Percentiles rank a stretch among this genome's conserved stretches.
These are phyloP conservation scores for Alternaria sp. DNA, from an alignment of 2,329 filamentous ascomycete species.

Conservation along the genomic window DNA sequence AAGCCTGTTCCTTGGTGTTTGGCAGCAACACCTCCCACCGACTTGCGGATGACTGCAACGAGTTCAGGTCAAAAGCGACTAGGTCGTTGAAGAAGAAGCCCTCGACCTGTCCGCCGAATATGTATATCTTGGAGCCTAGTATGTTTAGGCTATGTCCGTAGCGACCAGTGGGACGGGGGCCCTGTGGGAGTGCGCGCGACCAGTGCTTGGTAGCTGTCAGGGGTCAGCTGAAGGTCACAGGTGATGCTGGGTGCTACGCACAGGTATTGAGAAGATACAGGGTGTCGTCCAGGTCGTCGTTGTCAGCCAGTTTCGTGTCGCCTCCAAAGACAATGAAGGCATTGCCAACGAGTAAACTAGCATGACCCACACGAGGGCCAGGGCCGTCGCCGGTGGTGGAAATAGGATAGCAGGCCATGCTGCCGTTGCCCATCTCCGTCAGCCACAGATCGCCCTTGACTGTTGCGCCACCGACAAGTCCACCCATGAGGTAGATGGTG, in stretches of 20 bases:
- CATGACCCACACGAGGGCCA: constrained; percentile 91
- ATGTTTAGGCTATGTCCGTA: constrained; percentile 98
- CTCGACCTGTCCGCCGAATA: constrained; percentile 97
- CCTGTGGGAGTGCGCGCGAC: constrained; percentile 90
- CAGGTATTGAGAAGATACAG: constrained; percentile 97
- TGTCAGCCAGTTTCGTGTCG: constrained; percentile 96
- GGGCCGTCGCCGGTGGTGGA: constrained; percentile 92
- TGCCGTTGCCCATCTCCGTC: constrained; percentile 84
- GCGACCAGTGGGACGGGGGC: constrained; percentile 83
- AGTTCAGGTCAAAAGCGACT: constrained; percentile 93
- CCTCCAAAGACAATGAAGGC: constrained; percentile 99
- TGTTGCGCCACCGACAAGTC: constrained; percentile 90
- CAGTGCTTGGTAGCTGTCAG: constrained; percentile 89
- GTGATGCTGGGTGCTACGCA: constrained; percentile 60
- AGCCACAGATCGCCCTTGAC: constrained; percentile 98
- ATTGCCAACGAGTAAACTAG: constrained; percentile 93
- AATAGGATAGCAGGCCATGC: constrained; percentile 89
- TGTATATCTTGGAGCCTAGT: constrained; percentile 93
- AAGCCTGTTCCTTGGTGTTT: constrained; percentile 68
- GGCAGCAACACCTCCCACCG: constrained; percentile 92
- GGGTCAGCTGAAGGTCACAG: constrained; percentile 37
- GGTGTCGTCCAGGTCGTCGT: constrained; percentile 90
- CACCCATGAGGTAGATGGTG: constrained; percentile 97
- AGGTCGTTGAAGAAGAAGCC: constrained; percentile 98
- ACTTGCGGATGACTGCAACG: constrained; percentile 87